Evolutionary conservation across 352 stramenopile species (phyloP), one percentile per base, ranked within the genome.

Genomic region (Pythium pyrilobum): DNA sequence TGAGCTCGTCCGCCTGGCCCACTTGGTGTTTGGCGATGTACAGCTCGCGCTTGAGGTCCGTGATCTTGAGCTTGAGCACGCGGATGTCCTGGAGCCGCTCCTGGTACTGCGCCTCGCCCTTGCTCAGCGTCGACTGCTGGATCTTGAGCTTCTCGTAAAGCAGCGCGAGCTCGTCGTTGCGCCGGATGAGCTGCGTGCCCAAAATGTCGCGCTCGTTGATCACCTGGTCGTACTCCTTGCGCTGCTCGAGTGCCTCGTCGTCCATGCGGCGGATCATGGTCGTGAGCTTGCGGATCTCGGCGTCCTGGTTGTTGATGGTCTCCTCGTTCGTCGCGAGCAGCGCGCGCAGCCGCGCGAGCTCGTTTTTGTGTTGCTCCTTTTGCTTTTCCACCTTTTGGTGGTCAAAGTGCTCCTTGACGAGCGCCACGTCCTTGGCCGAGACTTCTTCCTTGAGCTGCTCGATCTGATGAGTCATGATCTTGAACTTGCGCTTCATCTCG

Each of bases 101-200:
- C 25, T 90, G 78, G 70, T 98, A 98, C 67, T 97, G 87, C 24
- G 82, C 77, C 69, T 98, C 94, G 29, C 95, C 92, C 53, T 96
- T 97, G 37, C 72, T 81, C 25, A 98, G 75, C 18, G 89, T 98
- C 27, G 75, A 96, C 59, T 98, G 87, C 64, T 98, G 90, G 34
- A 99, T 97, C 71, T 98, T 98, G 42, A 98, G 87, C 67, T 98
- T 98, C 68, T 99, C 96, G 64, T 98, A 98, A 16, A 99, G 64
- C 32, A 98, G 71, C n/a, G 92, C 90, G 5, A 99, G 71, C 67
- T 99, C 96, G 60, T 98, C 92, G 62, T 98, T 98, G 39, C 95
- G 86, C 4, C 94, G 85, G 42, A 98, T 98, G 18, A 99, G 80
- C 67, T 98, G 95, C 38, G 93, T 98, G 28, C 95, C 95, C 23